These are phyloP conservation scores for Citrus unshiu DNA, from an alignment of 345 rosid genomes.

Conservation along the genomic window DNA sequence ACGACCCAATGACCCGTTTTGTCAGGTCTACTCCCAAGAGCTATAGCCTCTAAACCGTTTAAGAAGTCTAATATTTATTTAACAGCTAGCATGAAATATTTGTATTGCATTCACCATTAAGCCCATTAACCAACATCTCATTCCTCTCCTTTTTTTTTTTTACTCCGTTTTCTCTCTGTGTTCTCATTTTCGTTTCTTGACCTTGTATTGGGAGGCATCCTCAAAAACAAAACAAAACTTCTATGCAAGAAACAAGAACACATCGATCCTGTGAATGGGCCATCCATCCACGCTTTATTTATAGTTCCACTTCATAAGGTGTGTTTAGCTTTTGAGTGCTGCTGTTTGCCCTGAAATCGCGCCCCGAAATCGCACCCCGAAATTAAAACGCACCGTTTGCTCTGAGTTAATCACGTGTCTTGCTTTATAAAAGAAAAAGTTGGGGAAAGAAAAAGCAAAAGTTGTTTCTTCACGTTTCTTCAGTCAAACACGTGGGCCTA, in stretches of 20 bases:
- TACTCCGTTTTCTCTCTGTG: neutral
- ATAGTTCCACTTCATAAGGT: constrained; percentile 28
- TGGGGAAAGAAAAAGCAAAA: too few relatives aligned
- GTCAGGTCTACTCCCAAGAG: neutral
- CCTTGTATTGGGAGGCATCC: too few relatives aligned
- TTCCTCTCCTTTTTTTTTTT: neutral
- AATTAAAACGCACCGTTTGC: too few relatives aligned
- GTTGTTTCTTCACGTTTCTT: too few relatives aligned
- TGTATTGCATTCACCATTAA: constrained; percentile 14
- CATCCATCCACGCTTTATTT: neutral
- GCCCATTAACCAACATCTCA: constrained; percentile 34
- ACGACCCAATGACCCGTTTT: too few relatives aligned
- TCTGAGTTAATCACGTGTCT: too few relatives aligned
- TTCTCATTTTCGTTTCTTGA: neutral
- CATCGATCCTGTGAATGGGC: constrained; percentile 3
- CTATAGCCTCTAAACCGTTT: constrained; percentile 29
- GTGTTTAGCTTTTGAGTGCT: constrained; percentile 25
- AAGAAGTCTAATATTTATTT: constrained; percentile 43
- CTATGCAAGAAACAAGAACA: constrained; percentile 11
- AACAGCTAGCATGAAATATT: constrained; percentile 44
- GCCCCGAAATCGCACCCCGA: too few relatives aligned
- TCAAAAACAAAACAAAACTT: too few relatives aligned
- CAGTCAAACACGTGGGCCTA: too few relatives aligned
- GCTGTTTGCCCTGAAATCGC: too few relatives aligned
- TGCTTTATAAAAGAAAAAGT: too few relatives aligned